phyloP scores from a whole-genome alignment of 495 filamentous ascomycete genomes.

The Hypoxylon perforatum region DNA sequence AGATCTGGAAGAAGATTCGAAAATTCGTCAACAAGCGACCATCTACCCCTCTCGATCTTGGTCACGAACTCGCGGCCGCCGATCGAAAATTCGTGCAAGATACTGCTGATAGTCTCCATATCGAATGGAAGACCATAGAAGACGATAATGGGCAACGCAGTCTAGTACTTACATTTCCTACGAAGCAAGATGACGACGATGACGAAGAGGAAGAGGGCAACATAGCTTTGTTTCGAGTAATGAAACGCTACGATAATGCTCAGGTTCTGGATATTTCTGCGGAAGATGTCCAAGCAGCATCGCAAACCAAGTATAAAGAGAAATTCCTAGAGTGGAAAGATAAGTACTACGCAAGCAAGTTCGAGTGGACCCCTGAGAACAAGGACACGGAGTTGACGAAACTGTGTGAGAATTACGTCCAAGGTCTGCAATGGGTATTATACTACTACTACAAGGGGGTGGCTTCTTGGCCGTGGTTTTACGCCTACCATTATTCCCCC shows the following conservation, averaged over 20 bases:
- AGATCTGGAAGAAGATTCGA: conserved; percentile 82
- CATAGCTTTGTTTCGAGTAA: conserved; percentile 81
- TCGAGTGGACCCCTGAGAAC: conserved; percentile 82
- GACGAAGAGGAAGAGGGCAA: conserved; percentile 89
- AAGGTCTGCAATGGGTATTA: conserved; percentile 97
- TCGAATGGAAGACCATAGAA: conserved; percentile 83
- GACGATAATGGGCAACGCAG: conserved; percentile 83
- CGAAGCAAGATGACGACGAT: conserved; percentile 58
- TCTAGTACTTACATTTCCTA: conserved; percentile 77
- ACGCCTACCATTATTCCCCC: conserved; percentile 94
- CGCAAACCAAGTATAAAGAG: conserved; percentile 83
- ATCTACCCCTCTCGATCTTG: conserved; percentile 71
- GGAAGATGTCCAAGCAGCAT: conserved; percentile 78
- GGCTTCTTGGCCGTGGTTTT: conserved; percentile 99
- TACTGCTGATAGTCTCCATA: conserved; percentile 80
- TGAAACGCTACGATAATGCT: conserved; percentile 90
- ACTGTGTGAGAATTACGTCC: conserved; percentile 94
- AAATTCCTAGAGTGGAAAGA: conserved; percentile 94
- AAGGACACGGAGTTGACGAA: conserved; percentile 84
- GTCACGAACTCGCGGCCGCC: conserved; percentile 77
- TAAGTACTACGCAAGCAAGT: conserved; percentile 89
- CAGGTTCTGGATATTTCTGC: conserved; percentile 82
- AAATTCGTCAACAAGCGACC: conserved; percentile 76
- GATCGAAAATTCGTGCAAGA: conserved; percentile 94
- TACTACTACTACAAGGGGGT: conserved; percentile 98